Evolutionary conservation across 768 basidiomycete species (phyloP), one percentile per base, ranked within the genome.

Genomic region (Lentinula detonsa): DNA sequence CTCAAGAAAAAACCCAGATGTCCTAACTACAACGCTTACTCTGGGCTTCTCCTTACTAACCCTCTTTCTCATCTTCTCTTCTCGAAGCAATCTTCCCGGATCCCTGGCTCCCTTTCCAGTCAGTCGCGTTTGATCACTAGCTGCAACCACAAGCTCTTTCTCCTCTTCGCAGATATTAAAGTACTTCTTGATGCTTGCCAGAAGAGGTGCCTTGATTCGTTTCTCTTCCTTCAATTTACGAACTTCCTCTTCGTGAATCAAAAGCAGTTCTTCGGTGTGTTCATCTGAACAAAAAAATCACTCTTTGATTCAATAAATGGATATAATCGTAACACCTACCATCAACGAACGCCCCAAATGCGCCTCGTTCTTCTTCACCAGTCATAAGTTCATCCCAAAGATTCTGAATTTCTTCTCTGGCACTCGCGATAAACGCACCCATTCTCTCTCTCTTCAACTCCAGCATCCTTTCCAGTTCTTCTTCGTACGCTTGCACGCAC

Each of bases 1-100:
- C 46, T 39, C 15, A 18, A 48, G 46, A 4, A 15, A 48, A 50
- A 3, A 8, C n/a, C 11, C 11, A n/a, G n/a, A 39, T 35, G 15
- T 7, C 10, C 40, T 56, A 8, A 45, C 1, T 5, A 56, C 23
- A 45, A 23, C 55, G 75, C 87, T 64, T 70, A 97, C 96, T 69
- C 90, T 83, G 31, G 96, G 96, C 69, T 97, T 98, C 75, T 96
- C 90, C 70, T 92, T 91, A 60, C 81, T 81, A 13, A 99, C 94
- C 33, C 95, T 81, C 72, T 98, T 98, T 58, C 96, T 82, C 88
- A 96, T 93, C 81, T 97, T 97, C 77, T 98, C 96, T 73, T 99
- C 96, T 62, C 93, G 82, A 57, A 98, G 74, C 39, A 99, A 73
- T 18, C 93, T 78, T 5, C 93, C 93, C 5, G 93, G 90, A 76